Evolutionary conservation across 1,139 yeast genomes (phyloP).

Genomic region (Scheffersomyces insectosa): DNA sequence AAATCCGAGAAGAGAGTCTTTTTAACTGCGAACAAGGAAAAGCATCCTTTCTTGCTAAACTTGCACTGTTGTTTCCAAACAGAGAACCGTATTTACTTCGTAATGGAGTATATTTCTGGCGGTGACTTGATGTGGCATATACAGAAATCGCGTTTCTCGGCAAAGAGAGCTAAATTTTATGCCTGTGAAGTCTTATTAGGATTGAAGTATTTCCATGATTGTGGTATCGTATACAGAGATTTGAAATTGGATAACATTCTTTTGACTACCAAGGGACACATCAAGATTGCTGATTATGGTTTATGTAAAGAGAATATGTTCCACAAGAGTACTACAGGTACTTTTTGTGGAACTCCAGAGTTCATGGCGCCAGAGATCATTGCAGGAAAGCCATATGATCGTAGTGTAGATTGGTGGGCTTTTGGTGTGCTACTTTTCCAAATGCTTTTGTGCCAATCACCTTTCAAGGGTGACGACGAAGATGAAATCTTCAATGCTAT

Average conservation of each 20-base stretch:
- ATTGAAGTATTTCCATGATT: conserved; percentile 88
- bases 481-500: conserved; percentile 99
- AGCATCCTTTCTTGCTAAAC: conserved; percentile 90
- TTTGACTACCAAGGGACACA: conserved; percentile 89
- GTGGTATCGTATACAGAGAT: conserved; percentile 95
- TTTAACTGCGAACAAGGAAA: conserved; percentile 82
- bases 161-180: conserved; percentile 91
- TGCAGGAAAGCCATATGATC: conserved; percentile 86
- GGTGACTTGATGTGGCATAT: conserved; percentile 99
- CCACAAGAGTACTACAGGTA: conserved; percentile 85
- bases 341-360: conserved; percentile 99
- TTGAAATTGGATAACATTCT: conserved; percentile 91
- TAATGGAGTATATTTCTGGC: conserved; percentile 96
- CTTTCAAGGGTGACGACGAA: conserved; percentile 97
- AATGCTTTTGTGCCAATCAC: conserved; percentile 94
- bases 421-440: conserved; percentile 95
- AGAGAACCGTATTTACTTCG: conserved; percentile 94
- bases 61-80: conserved; percentile 97
- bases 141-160: conserved; percentile 86
- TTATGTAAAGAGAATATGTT: conserved; percentile 96
- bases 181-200: conserved; percentile 96
- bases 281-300: conserved; percentile 96
- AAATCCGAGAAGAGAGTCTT: conserved; percentile 92
- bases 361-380: conserved; percentile 99
- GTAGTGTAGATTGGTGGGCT: conserved; percentile 99